Percentiles rank a stretch among this genome's conserved stretches.
Evolutionary conservation across 1,284 basidiomycete species (phyloP).

Genomic region (Cryptococcus depauperatus): DNA sequence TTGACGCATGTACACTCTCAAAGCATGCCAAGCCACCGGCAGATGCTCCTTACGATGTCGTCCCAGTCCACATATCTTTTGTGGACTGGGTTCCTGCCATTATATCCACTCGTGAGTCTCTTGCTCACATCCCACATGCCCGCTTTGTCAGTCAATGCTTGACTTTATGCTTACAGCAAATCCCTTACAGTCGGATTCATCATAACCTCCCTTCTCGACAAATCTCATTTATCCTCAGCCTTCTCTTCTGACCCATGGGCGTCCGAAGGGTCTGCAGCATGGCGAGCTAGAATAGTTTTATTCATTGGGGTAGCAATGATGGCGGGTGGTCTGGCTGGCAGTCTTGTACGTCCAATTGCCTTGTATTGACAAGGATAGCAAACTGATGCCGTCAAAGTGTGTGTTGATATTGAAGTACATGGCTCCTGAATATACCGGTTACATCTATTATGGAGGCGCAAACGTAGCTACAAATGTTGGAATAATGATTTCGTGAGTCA

Average conservation of each 20-base stretch:
- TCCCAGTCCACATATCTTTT: constrained; percentile 78
- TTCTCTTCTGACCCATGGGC: constrained; percentile 54
- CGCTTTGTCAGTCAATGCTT: neutral
- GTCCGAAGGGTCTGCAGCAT: constrained; percentile 67
- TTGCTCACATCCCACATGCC: neutral
- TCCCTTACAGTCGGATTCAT: constrained; percentile 66
- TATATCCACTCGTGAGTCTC: constrained; percentile 59
- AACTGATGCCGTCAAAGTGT: constrained; percentile 51
- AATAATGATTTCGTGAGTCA: constrained; percentile 64
- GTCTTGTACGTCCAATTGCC: constrained; percentile 53
- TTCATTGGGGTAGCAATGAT: constrained; percentile 95
- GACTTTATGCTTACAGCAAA: neutral
- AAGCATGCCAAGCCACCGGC: constrained; percentile 66
- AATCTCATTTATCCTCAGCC: constrained; percentile 75
- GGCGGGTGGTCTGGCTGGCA: constrained; percentile 91
- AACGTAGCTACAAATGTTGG: constrained; percentile 87
- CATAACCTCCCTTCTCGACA: constrained; percentile 89
- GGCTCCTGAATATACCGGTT: constrained; percentile 66
- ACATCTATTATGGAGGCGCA: constrained; percentile 86
- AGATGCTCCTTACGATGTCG: constrained; percentile 59
- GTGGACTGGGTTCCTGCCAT: constrained; percentile 94
- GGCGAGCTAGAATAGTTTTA: constrained; percentile 78
- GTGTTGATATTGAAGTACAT: constrained; percentile 89
- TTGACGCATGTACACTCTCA: constrained; percentile 86
- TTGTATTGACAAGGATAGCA: neutral